Percentiles rank a stretch among this genome's conserved stretches.
Evolutionary conservation across 1,284 basidiomycete genomes (phyloP).

Genomic region (Chalciporus sp.): DNA sequence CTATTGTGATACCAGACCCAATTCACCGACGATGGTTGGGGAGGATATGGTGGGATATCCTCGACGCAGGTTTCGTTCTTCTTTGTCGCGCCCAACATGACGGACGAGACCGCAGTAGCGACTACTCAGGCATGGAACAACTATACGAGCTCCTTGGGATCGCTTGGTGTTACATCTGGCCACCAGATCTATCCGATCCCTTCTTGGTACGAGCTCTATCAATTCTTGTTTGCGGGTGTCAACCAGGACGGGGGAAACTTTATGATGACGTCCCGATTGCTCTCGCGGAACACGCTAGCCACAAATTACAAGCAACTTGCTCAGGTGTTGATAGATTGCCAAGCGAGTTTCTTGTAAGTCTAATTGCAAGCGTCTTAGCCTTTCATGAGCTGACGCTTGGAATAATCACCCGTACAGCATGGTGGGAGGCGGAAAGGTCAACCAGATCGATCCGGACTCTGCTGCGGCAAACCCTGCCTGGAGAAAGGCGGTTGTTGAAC

Average conservation of each 20-base stretch:
- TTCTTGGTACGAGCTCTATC: constrained; percentile 36
- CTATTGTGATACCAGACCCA: constrained; percentile 31
- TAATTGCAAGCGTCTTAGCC: background rate
- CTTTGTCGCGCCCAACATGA: constrained; percentile 38
- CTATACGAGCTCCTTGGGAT: constrained; percentile 4
- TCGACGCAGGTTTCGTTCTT: constrained; percentile 16
- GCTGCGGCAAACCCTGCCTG: constrained; percentile 47
- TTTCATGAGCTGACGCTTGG: background rate
- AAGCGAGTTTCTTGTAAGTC: constrained; percentile 13
- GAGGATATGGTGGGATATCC: constrained; percentile 18
- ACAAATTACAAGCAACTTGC: constrained; percentile 32
- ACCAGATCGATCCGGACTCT: constrained; percentile 37
- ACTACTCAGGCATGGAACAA: constrained; percentile 36
- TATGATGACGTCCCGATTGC: constrained; percentile 39
- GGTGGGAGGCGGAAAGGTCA: constrained; percentile 43
- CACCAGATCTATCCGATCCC: constrained; percentile 16
- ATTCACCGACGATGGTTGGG: constrained; percentile 36
- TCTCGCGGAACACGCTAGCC: constrained; percentile 37
- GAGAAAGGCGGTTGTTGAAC: constrained; percentile 40
- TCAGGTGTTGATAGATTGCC: constrained; percentile 27
- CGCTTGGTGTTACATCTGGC: constrained; percentile 3
- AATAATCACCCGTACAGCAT: constrained; percentile 30
- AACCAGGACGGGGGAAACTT: constrained; percentile 21
- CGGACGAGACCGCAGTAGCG: constrained; percentile 32
- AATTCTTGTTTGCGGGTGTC: constrained; percentile 7